Percentiles rank a stretch among this genome's conserved stretches.
phyloP scores from a whole-genome alignment of 805 yeast genomes.

The Kodamaea leandrae region DNA sequence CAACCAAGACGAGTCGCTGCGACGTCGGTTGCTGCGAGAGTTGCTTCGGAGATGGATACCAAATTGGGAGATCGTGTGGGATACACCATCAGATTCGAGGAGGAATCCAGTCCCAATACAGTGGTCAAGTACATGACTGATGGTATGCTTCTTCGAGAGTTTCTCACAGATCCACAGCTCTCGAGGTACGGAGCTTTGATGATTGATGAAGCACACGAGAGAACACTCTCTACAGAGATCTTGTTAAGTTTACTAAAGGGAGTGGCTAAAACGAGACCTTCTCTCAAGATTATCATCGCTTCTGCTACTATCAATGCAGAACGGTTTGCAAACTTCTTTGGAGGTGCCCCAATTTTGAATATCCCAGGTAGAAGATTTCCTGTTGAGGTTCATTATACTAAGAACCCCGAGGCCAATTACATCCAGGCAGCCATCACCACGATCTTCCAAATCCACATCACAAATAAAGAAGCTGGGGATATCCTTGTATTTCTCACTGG shows the following conservation, averaged over 20 bases:
- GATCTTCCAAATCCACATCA: conserved; percentile 78
- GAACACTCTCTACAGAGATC: conserved; percentile 88
- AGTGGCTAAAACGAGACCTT: conserved; percentile 59
- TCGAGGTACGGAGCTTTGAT: conserved; percentile 73
- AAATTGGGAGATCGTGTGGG: conserved; percentile 88
- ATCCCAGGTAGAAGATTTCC: conserved; percentile 95
- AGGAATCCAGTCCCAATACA: conserved; percentile 59
- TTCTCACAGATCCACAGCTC: conserved; percentile 70
- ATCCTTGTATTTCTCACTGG: conserved; percentile 90
- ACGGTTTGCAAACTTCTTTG: conserved; percentile 78
- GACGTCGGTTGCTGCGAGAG: conserved; percentile 83
- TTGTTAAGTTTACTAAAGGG: conserved; percentile 78
- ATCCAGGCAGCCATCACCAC: conserved; percentile 86
- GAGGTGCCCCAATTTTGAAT: conserved; percentile 78
- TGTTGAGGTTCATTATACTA: conserved; percentile 79
- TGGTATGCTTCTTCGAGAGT: conserved; percentile 89
- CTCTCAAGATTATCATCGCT: conserved; percentile 73
- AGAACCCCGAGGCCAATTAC: conserved; percentile 88
- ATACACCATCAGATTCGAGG: conserved; percentile 85
- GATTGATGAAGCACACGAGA: conserved; percentile 97
- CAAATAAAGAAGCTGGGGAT: conserved; percentile 71
- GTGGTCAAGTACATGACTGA: conserved; percentile 88
- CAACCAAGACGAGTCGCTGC: conserved; percentile 98
- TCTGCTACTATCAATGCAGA: conserved; percentile 94
- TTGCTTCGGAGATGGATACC: conserved; percentile 83